Conservation (phyloP, 108 stramenopile species). For the Cyclotella kingstonii region DNA sequence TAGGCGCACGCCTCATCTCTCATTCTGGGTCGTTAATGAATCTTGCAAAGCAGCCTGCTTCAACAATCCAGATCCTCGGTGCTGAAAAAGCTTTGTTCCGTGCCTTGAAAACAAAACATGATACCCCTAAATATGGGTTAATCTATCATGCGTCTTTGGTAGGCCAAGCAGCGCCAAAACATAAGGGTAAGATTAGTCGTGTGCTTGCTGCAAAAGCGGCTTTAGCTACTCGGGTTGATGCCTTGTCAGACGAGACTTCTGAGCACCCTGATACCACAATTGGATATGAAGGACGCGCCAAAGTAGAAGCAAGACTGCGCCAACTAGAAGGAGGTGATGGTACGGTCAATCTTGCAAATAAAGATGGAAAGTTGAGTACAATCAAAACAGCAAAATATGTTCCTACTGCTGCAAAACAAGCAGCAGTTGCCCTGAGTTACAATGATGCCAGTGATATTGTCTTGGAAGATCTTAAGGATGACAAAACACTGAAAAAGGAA, state of each 20-base stretch:
- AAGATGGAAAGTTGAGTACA: conserved; percentile 68
- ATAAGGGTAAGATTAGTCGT: conserved; percentile 99
- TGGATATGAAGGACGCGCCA: conserved; percentile 93
- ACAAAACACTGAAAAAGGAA: conserved; percentile 49
- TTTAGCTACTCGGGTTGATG: conserved; percentile 98
- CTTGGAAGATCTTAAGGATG: conserved; percentile 37
- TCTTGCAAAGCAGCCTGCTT: conserved; percentile 98
- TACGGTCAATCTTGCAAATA: conserved; percentile 60
- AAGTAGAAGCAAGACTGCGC: conserved; percentile 96
- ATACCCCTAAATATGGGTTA: conserved; percentile 99
- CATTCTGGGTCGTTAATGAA: conserved; percentile 99
- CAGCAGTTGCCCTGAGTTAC: conserved; percentile 74
- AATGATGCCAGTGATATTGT: conserved; percentile 91
- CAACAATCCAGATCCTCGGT: conserved; percentile 99
- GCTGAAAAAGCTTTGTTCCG: conserved; percentile 99
- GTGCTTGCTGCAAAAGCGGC: conserved; percentile 99
- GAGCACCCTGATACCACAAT: conserved; percentile 93
- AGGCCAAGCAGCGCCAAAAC: conserved; percentile 98
- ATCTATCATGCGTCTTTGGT: conserved; percentile 99
- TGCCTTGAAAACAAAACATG: conserved; percentile 99
- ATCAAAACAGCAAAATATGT: conserved; percentile 80
- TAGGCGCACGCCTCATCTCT: conserved; percentile 98
- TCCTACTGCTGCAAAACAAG: conserved; percentile 69
- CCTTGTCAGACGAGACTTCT: conserved; percentile 88
- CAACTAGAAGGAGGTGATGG: conserved; percentile 93